Conservation (phyloP, 768 basidiomycete species). For the Panus rudis region DNA sequence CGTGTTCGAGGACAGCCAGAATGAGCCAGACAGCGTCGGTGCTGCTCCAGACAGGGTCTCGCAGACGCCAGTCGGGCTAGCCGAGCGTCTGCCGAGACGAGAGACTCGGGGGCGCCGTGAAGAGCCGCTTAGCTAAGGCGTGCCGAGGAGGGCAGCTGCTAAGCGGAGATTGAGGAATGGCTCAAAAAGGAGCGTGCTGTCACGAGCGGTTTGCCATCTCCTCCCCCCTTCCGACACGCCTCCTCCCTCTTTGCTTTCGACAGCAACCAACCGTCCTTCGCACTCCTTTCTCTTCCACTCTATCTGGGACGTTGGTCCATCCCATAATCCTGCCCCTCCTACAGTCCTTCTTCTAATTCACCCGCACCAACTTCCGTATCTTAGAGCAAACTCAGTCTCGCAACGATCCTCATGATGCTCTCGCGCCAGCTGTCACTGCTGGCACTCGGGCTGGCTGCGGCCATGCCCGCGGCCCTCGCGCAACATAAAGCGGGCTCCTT, state of each 20-base stretch:
- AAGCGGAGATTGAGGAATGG: too few relatives aligned
- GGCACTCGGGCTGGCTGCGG: conserved; percentile 37
- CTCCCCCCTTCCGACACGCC: background rate
- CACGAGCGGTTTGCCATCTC: background rate
- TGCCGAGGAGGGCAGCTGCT: too few relatives aligned
- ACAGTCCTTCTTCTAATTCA: conserved; percentile 1
- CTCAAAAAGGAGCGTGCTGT: conserved; percentile 1
- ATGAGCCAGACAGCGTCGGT: too few relatives aligned
- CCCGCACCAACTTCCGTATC: too few relatives aligned
- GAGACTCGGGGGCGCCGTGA: too few relatives aligned
- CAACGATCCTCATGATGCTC: conserved; percentile 9
- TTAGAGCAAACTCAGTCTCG: too few relatives aligned
- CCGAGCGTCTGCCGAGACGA: too few relatives aligned
- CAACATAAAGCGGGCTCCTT: conserved; percentile 23
- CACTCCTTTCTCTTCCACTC: conserved; percentile 1
- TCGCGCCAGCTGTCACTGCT: conserved; percentile 30
- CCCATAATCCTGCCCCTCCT: conserved; percentile 5
- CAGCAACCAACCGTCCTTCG: conserved; percentile 7
- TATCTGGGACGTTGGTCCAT: conserved; percentile 11
- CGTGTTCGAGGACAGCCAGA: too few relatives aligned
- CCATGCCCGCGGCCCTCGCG: conserved; percentile 15
- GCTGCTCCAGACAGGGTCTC: too few relatives aligned
- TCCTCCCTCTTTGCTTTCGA: conserved; percentile 1
- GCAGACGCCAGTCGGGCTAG: too few relatives aligned
- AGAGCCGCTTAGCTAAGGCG: too few relatives aligned